A percentile compares a stretch with the other conserved stretches of the same genome.
These are phyloP conservation scores for Botrytis sinoallii DNA, from an alignment of 2,329 filamentous ascomycete species.

Conservation along the genomic window DNA sequence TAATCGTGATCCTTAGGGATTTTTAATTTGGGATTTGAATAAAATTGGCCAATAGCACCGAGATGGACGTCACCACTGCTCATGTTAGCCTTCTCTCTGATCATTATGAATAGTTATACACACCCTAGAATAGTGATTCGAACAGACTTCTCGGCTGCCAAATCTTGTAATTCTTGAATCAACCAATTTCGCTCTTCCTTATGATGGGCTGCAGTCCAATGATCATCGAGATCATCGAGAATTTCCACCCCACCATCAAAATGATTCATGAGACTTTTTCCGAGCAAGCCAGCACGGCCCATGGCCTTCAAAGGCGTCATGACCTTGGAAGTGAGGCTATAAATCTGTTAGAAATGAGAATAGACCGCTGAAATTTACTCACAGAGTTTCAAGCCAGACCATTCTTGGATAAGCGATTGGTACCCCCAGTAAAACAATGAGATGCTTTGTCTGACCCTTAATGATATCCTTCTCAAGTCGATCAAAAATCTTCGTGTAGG, in stretches of 20 bases:
- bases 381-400: slow-evolving; percentile 71
- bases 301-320: slow-evolving; percentile 90
- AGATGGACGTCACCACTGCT: slow-evolving; percentile 86
- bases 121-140: slow-evolving; percentile 83
- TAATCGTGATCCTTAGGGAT: slow-evolving; percentile 88
- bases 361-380: slow-evolving; percentile 37
- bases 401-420: slow-evolving; percentile 77
- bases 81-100: slow-evolving; percentile 25
- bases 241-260: slow-evolving; percentile 92
- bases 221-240: slow-evolving; percentile 87
- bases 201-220: slow-evolving; percentile 95
- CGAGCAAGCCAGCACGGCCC: slow-evolving; percentile 76
- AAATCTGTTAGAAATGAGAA: slow-evolving; percentile 36
- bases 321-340: slow-evolving; percentile 72
- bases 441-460: slow-evolving; percentile 81
- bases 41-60: slow-evolving; percentile 90
- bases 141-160: slow-evolving; percentile 88
- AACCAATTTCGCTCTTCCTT: slow-evolving; percentile 85
- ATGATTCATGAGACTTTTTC: slow-evolving; percentile 74
- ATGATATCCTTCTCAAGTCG: slow-evolving; percentile 78
- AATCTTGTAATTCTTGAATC: slow-evolving; percentile 86
- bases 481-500: slow-evolving; percentile 84
- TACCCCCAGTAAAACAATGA: slow-evolving; percentile 83
- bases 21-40: slow-evolving; percentile 78
- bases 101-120: slow-evolving; percentile 21